Evolutionary conservation across 1,139 yeast genomes (phyloP).

Genomic region (Diutina rugosa): DNA sequence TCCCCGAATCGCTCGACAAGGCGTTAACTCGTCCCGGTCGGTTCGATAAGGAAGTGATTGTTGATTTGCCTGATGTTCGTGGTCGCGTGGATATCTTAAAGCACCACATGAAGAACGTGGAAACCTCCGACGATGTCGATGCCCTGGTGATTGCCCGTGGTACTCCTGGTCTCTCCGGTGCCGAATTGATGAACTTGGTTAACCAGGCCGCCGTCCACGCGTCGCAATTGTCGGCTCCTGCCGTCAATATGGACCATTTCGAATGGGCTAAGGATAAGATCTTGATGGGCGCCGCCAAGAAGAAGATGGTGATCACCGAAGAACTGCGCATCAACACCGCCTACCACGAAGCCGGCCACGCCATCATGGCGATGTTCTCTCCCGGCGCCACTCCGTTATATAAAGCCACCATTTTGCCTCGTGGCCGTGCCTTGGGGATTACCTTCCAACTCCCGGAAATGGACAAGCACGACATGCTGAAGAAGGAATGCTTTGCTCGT

Average conservation of each 20-base stretch:
- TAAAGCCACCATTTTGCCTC: conserved; percentile 91
- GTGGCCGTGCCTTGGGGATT: conserved; percentile 93
- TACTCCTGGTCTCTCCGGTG: conserved; percentile 96
- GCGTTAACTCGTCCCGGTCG: conserved; percentile 98
- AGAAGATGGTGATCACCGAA: conserved; percentile 94
- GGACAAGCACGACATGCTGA: conserved; percentile 93
- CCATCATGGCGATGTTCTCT: conserved; percentile 91
- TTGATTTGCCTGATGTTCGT: conserved; percentile 93
- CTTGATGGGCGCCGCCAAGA: conserved; percentile 94
- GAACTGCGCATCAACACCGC: conserved; percentile 91
- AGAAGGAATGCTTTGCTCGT: conserved; percentile 78
- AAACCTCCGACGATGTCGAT: conserved; percentile 74
- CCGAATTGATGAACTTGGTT: conserved; percentile 87
- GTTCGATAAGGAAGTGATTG: conserved; percentile 91
- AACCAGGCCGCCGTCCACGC: conserved; percentile 98
- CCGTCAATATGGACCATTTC: conserved; percentile 83
- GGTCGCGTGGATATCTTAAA: conserved; percentile 89
- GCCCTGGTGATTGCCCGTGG: conserved; percentile 87
- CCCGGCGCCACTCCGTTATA: conserved; percentile 94
- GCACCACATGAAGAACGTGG: conserved; percentile 89
- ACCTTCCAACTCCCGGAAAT: conserved; percentile 96
- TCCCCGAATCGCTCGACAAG: conserved; percentile 92
- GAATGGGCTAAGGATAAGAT: conserved; percentile 99
- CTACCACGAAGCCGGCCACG: conserved; percentile 98
- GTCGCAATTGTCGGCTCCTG: conserved; percentile 79